These are phyloP conservation scores for Heterobasidion irregulare DNA, from an alignment of 1,284 basidiomycete species.

Conservation along the genomic window DNA sequence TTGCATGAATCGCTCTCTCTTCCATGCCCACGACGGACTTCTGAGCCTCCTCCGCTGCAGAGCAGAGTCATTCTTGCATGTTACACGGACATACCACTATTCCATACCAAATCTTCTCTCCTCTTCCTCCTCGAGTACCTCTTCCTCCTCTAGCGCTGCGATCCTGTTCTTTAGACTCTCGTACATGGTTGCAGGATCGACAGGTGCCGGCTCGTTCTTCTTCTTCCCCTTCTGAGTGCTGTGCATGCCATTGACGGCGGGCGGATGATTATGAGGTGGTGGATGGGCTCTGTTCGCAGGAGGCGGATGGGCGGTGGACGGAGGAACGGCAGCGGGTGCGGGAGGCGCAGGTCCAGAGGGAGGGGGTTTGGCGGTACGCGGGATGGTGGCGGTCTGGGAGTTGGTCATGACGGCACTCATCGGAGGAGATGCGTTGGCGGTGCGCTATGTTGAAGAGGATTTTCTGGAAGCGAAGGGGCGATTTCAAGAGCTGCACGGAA, in stretches of 20 bases:
- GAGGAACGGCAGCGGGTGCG: constrained; percentile 37
- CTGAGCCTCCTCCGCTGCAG: constrained; percentile 75
- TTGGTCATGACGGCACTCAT: constrained; percentile 34
- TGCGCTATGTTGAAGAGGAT: neutral
- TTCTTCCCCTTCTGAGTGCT: constrained; percentile 38
- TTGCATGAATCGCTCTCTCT: constrained; percentile 71
- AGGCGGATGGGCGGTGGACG: constrained; percentile 5
- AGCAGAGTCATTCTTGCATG: constrained; percentile 4
- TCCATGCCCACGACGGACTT: constrained; percentile 71
- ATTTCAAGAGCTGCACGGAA: neutral
- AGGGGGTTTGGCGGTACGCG: constrained; percentile 25
- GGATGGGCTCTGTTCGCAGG: constrained; percentile 15
- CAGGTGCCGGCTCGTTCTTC: constrained; percentile 51
- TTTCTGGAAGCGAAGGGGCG: constrained; percentile 6
- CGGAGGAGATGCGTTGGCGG: constrained; percentile 8
- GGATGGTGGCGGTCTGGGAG: neutral
- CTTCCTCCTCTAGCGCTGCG: constrained; percentile 77
- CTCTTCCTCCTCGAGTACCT: constrained; percentile 76
- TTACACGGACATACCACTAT: neutral
- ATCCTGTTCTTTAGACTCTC: constrained; percentile 79
- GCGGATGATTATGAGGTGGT: constrained; percentile 10
- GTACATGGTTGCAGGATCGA: constrained; percentile 78
- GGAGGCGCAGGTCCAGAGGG: constrained; percentile 54
- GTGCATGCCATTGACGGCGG: constrained; percentile 21
- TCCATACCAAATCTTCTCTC: constrained; percentile 63